Conservation (phyloP, 805 yeast species). For the Sugiyamaella floridensis region DNA sequence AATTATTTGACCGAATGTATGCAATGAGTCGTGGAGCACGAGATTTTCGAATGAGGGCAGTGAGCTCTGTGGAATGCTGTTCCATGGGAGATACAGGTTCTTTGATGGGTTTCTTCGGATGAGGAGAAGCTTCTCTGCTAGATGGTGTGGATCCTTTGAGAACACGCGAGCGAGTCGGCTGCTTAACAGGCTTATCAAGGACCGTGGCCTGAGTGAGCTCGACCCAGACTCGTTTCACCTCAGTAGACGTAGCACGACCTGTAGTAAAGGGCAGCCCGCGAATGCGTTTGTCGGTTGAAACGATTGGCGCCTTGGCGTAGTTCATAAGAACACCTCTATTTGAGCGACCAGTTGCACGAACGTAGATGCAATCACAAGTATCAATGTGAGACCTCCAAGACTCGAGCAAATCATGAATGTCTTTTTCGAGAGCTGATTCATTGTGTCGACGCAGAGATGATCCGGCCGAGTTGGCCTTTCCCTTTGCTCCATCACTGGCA, state of each 20-base stretch:
- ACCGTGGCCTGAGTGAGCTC: conserved; percentile 57
- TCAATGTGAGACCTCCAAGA: conserved; percentile 55
- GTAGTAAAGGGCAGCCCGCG: conserved; percentile 83
- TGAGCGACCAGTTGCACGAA: conserved; percentile 71
- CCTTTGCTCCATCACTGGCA: conserved; percentile 84
- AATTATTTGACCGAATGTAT: conserved; percentile 51
- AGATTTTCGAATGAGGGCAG: conserved; percentile 57
- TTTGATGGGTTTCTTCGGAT: conserved; percentile 9
- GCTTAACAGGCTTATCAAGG: conserved; percentile 30
- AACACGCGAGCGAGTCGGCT: conserved; percentile 3
- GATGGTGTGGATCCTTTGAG: conserved; percentile 9
- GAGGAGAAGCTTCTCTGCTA: not conserved
- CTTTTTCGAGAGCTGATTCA: conserved; percentile 74
- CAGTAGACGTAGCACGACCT: conserved; percentile 73
- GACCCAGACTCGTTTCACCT: conserved; percentile 78
- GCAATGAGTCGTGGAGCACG: conserved; percentile 67
- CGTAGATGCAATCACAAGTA: conserved; percentile 62
- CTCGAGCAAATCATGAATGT: conserved; percentile 60
- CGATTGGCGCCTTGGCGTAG: conserved; percentile 48
- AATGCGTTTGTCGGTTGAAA: conserved; percentile 54
- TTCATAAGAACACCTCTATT: conserved; percentile 62
- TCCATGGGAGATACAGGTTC: conserved; percentile 33
- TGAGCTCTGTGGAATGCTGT: conserved; percentile 50
- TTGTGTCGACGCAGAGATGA: conserved; percentile 82
- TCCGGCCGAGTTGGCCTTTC: conserved; percentile 96